Percentiles rank a stretch among this genome's conserved stretches.
Evolutionary conservation across 2,329 filamentous ascomycete genomes (phyloP).

Genomic region (Talaromyces atroroseus): DNA sequence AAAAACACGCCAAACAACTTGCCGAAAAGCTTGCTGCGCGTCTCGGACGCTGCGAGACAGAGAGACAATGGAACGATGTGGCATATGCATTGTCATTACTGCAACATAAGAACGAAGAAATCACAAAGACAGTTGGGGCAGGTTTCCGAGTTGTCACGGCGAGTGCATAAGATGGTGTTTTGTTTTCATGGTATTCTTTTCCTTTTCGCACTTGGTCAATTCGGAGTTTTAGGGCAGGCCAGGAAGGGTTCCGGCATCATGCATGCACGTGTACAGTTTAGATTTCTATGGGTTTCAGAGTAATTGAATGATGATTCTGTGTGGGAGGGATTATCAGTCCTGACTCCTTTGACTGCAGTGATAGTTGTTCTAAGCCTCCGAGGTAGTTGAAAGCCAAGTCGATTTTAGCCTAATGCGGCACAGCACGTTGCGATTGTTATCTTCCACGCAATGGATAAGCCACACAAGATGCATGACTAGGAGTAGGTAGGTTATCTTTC

Average conservation of each 20-base stretch:
- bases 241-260: neutral
- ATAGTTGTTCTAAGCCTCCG: too few relatives aligned
- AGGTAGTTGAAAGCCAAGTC: too few relatives aligned
- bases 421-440: too few relatives aligned
- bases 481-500: too few relatives aligned
- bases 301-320: neutral
- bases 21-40: conserved; percentile 87
- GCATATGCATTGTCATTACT: conserved; percentile 84
- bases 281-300: neutral
- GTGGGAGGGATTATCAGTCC: too few relatives aligned
- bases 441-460: too few relatives aligned
- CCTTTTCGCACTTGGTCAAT: neutral
- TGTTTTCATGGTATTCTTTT: neutral
- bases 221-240: neutral
- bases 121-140: conserved; percentile 36
- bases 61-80: conserved; percentile 96
- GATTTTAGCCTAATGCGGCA: too few relatives aligned
- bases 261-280: neutral
- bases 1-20: conserved; percentile 94
- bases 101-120: conserved; percentile 61
- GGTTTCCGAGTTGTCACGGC: conserved; percentile 60
- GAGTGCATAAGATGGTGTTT: conserved; percentile 42
- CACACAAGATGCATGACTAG: too few relatives aligned
- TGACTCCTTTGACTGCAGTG: too few relatives aligned
- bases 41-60: conserved; percentile 77